Percentiles rank a stretch among this genome's conserved stretches.
Evolutionary conservation across 176 grass and related monocot genomes (phyloP).

Genomic region (Alloteropsis semialata): DNA sequence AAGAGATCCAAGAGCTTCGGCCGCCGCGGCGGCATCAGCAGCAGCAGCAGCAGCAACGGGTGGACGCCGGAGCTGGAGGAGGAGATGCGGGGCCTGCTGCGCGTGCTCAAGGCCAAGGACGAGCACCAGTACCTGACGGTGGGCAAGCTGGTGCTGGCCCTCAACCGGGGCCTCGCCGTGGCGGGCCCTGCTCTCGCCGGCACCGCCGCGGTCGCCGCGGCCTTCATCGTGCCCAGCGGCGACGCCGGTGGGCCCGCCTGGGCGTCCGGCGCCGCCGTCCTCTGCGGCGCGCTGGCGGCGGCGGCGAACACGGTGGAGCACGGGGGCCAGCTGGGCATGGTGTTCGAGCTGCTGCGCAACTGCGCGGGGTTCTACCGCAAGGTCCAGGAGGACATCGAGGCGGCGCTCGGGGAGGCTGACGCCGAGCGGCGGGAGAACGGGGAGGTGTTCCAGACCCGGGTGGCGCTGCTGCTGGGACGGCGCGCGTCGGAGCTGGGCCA

Average conservation of each 20-base stretch:
- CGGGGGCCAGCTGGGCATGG: constrained; percentile 55
- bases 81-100: constrained; percentile 43
- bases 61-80: constrained; percentile 56
- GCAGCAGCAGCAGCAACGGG: constrained; percentile 9
- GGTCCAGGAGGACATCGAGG: constrained; percentile 43
- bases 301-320: constrained; percentile 56
- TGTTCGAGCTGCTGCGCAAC: constrained; percentile 63
- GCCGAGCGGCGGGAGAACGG: constrained; percentile 47
- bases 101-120: constrained; percentile 50
- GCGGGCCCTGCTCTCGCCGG: constrained; percentile 36
- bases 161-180: constrained; percentile 34
- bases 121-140: constrained; percentile 27
- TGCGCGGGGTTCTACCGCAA: constrained; percentile 39
- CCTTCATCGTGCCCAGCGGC: constrained; percentile 15
- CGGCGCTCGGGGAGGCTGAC: constrained; percentile 18
- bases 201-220: constrained; percentile 6
- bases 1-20: background rate
- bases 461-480: constrained; percentile 45
- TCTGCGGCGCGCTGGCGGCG: constrained; percentile 33
- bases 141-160: constrained; percentile 9
- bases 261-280: background rate
- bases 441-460: constrained; percentile 49
- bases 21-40: background rate
- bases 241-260: background rate
- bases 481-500: constrained; percentile 23